phyloP scores from a whole-genome alignment of 140 eudicot species.

The Erigeron philadelphicus region DNA sequence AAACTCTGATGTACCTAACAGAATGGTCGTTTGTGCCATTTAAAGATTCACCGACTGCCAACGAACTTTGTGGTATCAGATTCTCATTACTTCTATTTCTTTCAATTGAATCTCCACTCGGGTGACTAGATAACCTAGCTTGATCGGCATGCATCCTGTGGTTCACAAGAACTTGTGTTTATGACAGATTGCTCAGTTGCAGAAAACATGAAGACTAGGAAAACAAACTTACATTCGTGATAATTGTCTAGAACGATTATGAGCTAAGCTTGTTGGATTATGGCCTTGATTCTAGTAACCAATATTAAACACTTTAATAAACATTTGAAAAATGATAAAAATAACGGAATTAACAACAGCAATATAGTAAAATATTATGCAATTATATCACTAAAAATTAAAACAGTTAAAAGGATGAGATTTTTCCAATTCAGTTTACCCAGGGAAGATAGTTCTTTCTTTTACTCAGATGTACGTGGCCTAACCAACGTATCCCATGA shows the following conservation, averaged over 20 bases:
- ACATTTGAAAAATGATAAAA: neutral
- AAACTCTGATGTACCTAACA: constrained; percentile 31
- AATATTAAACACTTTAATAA: constrained; percentile 12
- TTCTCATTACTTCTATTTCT: constrained; percentile 39
- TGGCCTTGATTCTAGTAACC: constrained; percentile 46
- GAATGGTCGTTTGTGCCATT: constrained; percentile 39
- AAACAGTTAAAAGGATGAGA: too few species aligned
- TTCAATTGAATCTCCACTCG: constrained; percentile 30
- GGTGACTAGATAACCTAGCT: constrained; percentile 42
- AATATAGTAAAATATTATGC: neutral
- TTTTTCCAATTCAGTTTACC: too few species aligned
- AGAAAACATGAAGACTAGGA: constrained; percentile 13
- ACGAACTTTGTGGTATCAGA: constrained; percentile 34
- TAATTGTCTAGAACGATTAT: constrained; percentile 52
- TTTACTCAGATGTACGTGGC: too few species aligned
- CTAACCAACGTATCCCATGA: too few species aligned
- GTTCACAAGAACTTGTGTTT: constrained; percentile 10
- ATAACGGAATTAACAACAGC: neutral
- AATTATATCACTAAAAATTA: neutral
- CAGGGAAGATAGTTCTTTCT: too few species aligned
- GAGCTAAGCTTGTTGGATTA: constrained; percentile 46
- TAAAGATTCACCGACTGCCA: constrained; percentile 41
- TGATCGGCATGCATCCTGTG: constrained; percentile 62
- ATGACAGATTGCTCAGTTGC: neutral
- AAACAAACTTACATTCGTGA: constrained; percentile 45